A percentile compares a stretch with the other conserved stretches of the same genome.
phyloP scores from a whole-genome alignment of 2,329 filamentous ascomycete genomes.

The Botrytis deweyae region DNA sequence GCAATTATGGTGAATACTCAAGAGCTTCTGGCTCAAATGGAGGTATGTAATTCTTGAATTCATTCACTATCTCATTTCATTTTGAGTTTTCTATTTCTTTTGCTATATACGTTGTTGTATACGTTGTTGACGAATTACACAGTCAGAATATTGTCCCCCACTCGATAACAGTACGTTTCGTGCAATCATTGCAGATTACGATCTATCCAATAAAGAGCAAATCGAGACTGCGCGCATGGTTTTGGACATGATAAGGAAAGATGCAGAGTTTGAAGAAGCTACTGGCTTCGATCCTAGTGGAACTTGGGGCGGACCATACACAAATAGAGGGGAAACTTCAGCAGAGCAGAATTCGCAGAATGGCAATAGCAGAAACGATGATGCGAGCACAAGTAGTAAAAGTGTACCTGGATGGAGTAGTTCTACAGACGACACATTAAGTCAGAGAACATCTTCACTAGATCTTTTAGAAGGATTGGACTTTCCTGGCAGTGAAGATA shows the following conservation, averaged over 20 bases:
- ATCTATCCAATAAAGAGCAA: slow-evolving; percentile 55
- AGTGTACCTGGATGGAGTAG: slow-evolving; percentile 34
- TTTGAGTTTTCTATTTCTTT: neutral
- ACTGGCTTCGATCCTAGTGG: slow-evolving; percentile 78
- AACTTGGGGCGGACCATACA: slow-evolving; percentile 49
- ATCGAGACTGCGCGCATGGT: slow-evolving; percentile 55
- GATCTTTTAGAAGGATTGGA: slow-evolving; percentile 33
- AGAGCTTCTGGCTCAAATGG: slow-evolving; percentile 14
- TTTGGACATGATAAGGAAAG: slow-evolving; percentile 64
- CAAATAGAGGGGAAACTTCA: slow-evolving; percentile 6
- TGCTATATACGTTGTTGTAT: neutral
- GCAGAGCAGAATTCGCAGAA: slow-evolving; percentile 21
- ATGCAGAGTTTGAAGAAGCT: slow-evolving; percentile 66
- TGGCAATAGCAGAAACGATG: slow-evolving; percentile 20
- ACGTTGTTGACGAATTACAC: neutral
- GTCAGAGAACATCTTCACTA: slow-evolving; percentile 30
- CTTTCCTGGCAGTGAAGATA: slow-evolving; percentile 41
- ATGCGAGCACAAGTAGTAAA: slow-evolving; percentile 30
- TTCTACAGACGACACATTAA: slow-evolving; percentile 36
- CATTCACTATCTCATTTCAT: neutral
- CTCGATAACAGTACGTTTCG: slow-evolving; percentile 58
- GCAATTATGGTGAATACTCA: slow-evolving; percentile 17
- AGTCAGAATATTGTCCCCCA: slow-evolving; percentile 23
- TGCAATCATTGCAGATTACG: slow-evolving; percentile 73
- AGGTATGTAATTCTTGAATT: slow-evolving; percentile 12